Percentiles rank a stretch among this genome's conserved stretches.
Evolutionary conservation across 345 rosid species (phyloP).

Genomic region (Eucalyptus melliodora): DNA sequence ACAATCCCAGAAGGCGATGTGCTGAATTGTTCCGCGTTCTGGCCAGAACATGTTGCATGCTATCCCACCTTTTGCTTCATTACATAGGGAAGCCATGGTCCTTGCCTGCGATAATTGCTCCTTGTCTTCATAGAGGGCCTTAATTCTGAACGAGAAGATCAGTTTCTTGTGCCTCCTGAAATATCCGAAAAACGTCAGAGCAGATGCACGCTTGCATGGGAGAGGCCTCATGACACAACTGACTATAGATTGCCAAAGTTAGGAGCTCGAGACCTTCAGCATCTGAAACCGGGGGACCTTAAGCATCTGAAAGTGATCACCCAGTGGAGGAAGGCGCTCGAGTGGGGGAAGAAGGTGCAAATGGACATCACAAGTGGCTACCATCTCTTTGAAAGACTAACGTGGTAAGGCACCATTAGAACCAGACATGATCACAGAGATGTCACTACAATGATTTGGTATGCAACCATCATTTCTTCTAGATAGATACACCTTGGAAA

Average conservation of each 20-base stretch:
- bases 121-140: constrained; percentile 61
- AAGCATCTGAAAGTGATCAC: constrained; percentile 69
- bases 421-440: background rate
- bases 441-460: background rate
- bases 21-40: background rate
- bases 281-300: no score
- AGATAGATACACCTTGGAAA: constrained; percentile 46
- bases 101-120: constrained; percentile 84
- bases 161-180: constrained; percentile 62
- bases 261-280: constrained; percentile 33
- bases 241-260: background rate
- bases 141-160: constrained; percentile 75
- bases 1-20: background rate
- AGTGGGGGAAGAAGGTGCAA: constrained; percentile 22
- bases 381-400: constrained; percentile 92
- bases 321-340: constrained; percentile 68
- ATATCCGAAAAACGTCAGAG: background rate
- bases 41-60: background rate
- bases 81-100: background rate
- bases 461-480: background rate
- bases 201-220: background rate
- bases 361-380: constrained; percentile 20
- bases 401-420: background rate
- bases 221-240: background rate
- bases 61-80: background rate